These are phyloP conservation scores for Paracoccidioides lutzii DNA, from an alignment of 2,329 filamentous ascomycete genomes.

Conservation along the genomic window DNA sequence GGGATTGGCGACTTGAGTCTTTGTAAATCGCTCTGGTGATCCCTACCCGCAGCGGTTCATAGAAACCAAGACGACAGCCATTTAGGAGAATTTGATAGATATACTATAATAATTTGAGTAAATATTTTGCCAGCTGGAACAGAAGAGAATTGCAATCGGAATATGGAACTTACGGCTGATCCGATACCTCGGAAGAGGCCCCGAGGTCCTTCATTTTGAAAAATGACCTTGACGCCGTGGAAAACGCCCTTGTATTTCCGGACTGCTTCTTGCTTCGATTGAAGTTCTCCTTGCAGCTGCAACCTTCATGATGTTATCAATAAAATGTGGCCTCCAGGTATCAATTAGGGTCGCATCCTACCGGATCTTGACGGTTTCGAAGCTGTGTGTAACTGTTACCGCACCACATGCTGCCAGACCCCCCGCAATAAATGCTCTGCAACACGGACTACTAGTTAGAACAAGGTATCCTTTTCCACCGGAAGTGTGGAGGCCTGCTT, in stretches of 20 bases:
- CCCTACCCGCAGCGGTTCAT: conserved; percentile 75
- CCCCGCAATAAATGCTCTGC: conserved; percentile 80
- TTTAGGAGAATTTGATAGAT: conserved; percentile 94
- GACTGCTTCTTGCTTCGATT: conserved; percentile 70
- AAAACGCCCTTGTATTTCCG: conserved; percentile 83
- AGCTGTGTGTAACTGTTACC: conserved; percentile 93
- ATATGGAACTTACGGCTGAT: conserved; percentile 48
- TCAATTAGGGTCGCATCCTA: conserved; percentile 31
- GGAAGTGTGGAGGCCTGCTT: conserved; percentile 8
- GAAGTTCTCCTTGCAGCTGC: conserved; percentile 91
- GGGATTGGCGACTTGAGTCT: conserved; percentile 62
- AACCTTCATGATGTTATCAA: conserved; percentile 43
- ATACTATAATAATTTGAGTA: conserved; percentile 43
- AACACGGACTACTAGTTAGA: conserved; percentile 8
- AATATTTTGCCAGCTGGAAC: not conserved
- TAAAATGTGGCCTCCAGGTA: conserved; percentile 2
- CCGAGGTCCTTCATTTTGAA: conserved; percentile 74
- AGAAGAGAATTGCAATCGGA: not conserved
- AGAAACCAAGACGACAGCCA: conserved; percentile 91
- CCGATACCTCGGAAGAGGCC: conserved; percentile 83
- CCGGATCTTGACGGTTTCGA: conserved; percentile 98
- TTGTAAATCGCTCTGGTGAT: conserved; percentile 58
- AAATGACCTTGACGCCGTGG: conserved; percentile 80
- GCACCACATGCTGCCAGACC: conserved; percentile 95
- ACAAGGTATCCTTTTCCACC: not conserved